Evolutionary conservation across 1,284 basidiomycete species (phyloP), one percentile per base, ranked within the genome.

Genomic region (Cryptococcus sp.): DNA sequence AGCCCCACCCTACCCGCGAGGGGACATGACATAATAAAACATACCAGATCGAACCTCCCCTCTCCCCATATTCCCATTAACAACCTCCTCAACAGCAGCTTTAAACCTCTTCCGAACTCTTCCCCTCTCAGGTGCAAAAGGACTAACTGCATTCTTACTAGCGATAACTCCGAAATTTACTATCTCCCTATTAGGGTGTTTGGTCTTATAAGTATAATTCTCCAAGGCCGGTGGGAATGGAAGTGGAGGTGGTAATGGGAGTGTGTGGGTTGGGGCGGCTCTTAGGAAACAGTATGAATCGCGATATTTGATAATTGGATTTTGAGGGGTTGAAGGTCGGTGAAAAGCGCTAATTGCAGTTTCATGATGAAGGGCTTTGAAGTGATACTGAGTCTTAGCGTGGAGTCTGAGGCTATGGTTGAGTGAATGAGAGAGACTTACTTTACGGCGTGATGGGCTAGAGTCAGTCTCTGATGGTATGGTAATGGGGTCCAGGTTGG

Each of bases 81-180:
- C 32, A 13, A 64, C 55, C 4, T 19, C 21, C 5, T 56, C 48
- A 19, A 59, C 28, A 21, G 58, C 62, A 0, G 57, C 42, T 32
- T 45, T 55, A 19, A 61, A 45, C n/a, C 54, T 45, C n/a, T 46
- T 46, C 28, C 46, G 40, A 7, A 45, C 53, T 10, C 43, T 51
- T 25, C 52, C 55, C 18, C 62, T 45, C 54, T 64, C 62, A 1
- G 60, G 54, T 7, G 62, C 60, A 10, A 62, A 18, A 31, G 60
- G 61, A 22, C 43, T 48, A 14, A 63, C 52, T 10, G 39, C 39
- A 25, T 11, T 25, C 37, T 59, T 60, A 19, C 28, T 47, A 2
- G 25, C 45, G 3, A 62, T 47, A 10, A 55, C 39, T 4, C 34
- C 48, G 18, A 52, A 32, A 16, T 59, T 10, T 10, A 41, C 19